These are phyloP conservation scores for Aspergillus sp. DNA, from an alignment of 2,329 filamentous ascomycete genomes.

Conservation along the genomic window DNA sequence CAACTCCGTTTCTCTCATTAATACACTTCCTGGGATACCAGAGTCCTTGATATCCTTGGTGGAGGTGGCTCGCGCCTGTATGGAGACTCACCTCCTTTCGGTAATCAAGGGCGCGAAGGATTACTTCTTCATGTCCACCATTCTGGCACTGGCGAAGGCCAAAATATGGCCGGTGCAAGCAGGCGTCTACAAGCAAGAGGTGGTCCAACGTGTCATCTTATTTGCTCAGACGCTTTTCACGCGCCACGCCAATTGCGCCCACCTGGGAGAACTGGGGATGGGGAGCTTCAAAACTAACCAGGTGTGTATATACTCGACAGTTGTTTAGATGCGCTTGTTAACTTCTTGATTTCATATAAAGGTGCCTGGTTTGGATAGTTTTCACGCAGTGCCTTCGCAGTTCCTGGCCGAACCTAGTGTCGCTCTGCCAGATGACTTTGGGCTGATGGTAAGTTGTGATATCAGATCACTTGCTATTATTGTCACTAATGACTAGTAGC, in stretches of 20 bases:
- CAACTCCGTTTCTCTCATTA: conserved; percentile 21
- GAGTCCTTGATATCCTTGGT: conserved; percentile 35
- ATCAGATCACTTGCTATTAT: background rate
- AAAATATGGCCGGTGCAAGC: conserved; percentile 36
- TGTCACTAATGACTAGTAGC: conserved; percentile 20
- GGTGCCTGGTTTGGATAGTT: conserved; percentile 22
- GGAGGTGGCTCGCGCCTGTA: conserved; percentile 29
- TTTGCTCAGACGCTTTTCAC: conserved; percentile 38
- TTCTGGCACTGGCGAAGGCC: conserved; percentile 34
- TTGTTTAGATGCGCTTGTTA: background rate
- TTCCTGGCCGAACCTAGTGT: conserved; percentile 25
- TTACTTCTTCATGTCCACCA: conserved; percentile 40
- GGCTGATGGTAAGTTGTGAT: conserved; percentile 22
- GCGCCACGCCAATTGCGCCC: conserved; percentile 33
- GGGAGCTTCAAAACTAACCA: conserved; percentile 33
- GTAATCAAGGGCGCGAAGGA: conserved; percentile 41
- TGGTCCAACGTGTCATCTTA: conserved; percentile 35
- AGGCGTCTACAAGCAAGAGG: conserved; percentile 34
- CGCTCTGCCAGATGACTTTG: conserved; percentile 23
- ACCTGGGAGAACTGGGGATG: conserved; percentile 29
- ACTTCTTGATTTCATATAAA: background rate
- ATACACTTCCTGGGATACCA: conserved; percentile 30
- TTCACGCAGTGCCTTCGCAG: conserved; percentile 22
- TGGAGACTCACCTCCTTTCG: conserved; percentile 32
- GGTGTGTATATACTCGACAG: conserved; percentile 11